Percentiles rank a stretch among this genome's conserved stretches.
Conservation (phyloP, 192 early-diverging fungal genomes). For the Backusella sp. region DNA sequence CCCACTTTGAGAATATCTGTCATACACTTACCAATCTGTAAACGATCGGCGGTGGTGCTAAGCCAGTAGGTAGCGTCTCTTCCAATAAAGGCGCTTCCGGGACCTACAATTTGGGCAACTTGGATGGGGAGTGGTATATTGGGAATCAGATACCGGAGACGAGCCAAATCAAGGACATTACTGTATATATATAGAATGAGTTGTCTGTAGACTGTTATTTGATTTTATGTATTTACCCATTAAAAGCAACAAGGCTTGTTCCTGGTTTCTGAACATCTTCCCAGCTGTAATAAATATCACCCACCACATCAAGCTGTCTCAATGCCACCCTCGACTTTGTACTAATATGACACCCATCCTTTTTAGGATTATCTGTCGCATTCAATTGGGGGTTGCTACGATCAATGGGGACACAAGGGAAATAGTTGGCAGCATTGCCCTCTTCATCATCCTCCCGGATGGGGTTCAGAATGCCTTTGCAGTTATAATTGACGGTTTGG, state of each 20-base stretch:
- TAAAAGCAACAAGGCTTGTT: slow-evolving; percentile 68
- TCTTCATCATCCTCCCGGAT: slow-evolving; percentile 30
- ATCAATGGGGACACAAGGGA: slow-evolving; percentile 64
- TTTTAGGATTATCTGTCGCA: slow-evolving; percentile 51
- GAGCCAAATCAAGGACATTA: slow-evolving; percentile 69
- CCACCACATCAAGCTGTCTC: slow-evolving; percentile 48
- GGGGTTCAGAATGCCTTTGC: slow-evolving; percentile 56
- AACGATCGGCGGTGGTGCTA: slow-evolving; percentile 46
- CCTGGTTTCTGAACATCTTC: slow-evolving; percentile 51
- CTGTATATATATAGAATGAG: slow-evolving; percentile 14
- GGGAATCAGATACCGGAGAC: slow-evolving; percentile 56
- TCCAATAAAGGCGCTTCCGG: slow-evolving; percentile 46
- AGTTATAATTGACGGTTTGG: slow-evolving; percentile 69
- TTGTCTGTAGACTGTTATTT: neutral
- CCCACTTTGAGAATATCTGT: slow-evolving; percentile 80
- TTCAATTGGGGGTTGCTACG: slow-evolving; percentile 44
- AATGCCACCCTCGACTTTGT: slow-evolving; percentile 43
- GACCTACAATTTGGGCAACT: slow-evolving; percentile 40
- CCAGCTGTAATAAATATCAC: slow-evolving; percentile 70
- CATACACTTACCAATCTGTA: slow-evolving; percentile 67
- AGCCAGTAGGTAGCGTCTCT: slow-evolving; percentile 52
- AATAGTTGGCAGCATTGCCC: slow-evolving; percentile 54
- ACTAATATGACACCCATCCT: slow-evolving; percentile 60
- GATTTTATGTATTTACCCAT: slow-evolving; percentile 43
- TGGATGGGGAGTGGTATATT: slow-evolving; percentile 48